Evolutionary conservation across 345 rosid genomes (phyloP).

Genomic region (Jatropha curcas): DNA sequence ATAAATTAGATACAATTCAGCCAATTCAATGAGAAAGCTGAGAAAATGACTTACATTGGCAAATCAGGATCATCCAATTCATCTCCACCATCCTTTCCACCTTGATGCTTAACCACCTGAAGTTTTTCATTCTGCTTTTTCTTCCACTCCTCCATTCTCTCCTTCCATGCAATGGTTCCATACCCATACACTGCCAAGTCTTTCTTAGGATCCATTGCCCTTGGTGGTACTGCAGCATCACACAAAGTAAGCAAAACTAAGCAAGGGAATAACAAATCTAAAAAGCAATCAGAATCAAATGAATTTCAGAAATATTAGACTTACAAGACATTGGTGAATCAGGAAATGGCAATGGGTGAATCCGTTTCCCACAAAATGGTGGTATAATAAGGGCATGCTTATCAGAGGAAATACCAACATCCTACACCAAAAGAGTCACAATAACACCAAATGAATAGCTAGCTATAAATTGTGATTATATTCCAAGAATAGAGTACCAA

Average conservation of each 20-base stretch:
- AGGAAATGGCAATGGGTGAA: slow-evolving; percentile 50
- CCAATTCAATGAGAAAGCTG: not conserved
- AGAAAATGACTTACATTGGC: slow-evolving; percentile 55
- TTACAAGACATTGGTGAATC: slow-evolving; percentile 62
- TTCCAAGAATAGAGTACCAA: not conserved
- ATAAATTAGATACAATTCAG: not conserved
- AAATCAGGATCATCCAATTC: slow-evolving; percentile 63
- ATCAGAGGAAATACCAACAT: slow-evolving; percentile 65
- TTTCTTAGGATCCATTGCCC: slow-evolving; percentile 84
- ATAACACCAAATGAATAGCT: not conserved
- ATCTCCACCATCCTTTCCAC: slow-evolving; percentile 38
- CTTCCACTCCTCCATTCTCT: slow-evolving; percentile 86
- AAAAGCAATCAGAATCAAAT: slow-evolving; percentile 2
- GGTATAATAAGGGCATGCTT: slow-evolving; percentile 79
- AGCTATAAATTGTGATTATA: not conserved
- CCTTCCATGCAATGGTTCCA: slow-evolving; percentile 95
- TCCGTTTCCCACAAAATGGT: slow-evolving; percentile 55
- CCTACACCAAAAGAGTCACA: slow-evolving; percentile 39
- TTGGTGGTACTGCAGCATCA: slow-evolving; percentile 61
- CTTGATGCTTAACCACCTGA: slow-evolving; percentile 64
- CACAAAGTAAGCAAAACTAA: slow-evolving; percentile 18
- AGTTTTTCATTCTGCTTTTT: slow-evolving; percentile 67
- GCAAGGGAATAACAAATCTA: not conserved
- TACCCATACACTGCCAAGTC: slow-evolving; percentile 86
- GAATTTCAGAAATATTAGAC: slow-evolving; percentile 30